These are phyloP conservation scores for Ascoidea asiatica DNA, from an alignment of 805 yeast species.

Conservation along the genomic window DNA sequence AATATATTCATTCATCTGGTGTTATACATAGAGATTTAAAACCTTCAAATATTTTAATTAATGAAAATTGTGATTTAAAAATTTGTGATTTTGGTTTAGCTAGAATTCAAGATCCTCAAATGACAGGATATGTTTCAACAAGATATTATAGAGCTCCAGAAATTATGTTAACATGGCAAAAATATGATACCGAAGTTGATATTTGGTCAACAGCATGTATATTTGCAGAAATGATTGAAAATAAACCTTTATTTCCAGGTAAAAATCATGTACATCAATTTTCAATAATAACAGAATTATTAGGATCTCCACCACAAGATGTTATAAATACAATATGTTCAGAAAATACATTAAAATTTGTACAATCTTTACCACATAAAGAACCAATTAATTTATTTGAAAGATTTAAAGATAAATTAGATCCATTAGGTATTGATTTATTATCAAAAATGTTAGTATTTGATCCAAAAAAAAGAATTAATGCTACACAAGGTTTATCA, in stretches of 20 bases:
- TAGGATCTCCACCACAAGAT: slow-evolving; percentile 94
- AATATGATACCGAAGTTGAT: slow-evolving; percentile 92
- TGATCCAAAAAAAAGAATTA: slow-evolving; percentile 88
- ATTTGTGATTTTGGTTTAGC: slow-evolving; percentile 94
- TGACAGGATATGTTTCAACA: slow-evolving; percentile 97
- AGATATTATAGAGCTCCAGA: slow-evolving; percentile 96
- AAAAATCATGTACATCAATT: slow-evolving; percentile 98
- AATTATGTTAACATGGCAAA: slow-evolving; percentile 97
- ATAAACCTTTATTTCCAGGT: slow-evolving; percentile 94
- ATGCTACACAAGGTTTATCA: slow-evolving; percentile 79
- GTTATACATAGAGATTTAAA: slow-evolving; percentile 84
- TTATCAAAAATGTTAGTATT: slow-evolving; percentile 84
- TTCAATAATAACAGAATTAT: slow-evolving; percentile 86
- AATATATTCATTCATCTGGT: slow-evolving; percentile 85
- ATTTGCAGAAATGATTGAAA: slow-evolving; percentile 95
- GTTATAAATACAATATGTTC: slow-evolving; percentile 94
- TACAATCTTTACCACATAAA: slow-evolving; percentile 82
- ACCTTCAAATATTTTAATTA: slow-evolving; percentile 73
- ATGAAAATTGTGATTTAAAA: slow-evolving; percentile 83
- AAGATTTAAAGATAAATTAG: slow-evolving; percentile 61
- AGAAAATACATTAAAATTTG: slow-evolving; percentile 89
- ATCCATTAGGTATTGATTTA: slow-evolving; percentile 79
- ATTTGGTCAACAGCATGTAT: slow-evolving; percentile 98
- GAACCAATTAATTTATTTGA: slow-evolving; percentile 84
- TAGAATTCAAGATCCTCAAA: slow-evolving; percentile 94